phyloP scores from a whole-genome alignment of 257 asterid species.

The Primulina tabacum region DNA sequence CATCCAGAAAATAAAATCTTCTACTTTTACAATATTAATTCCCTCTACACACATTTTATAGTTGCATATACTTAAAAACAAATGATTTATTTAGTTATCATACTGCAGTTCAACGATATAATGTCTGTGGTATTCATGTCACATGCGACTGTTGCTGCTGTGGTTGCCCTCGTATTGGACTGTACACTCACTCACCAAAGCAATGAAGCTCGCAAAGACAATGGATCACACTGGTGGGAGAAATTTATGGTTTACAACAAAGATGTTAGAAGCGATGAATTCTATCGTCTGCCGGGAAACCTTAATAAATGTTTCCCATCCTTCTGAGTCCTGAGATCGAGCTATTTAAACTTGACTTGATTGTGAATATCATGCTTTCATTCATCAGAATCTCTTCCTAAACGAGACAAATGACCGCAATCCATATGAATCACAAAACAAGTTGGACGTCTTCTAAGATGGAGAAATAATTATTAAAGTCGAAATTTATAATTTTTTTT shows the following conservation, averaged over 20 bases:
- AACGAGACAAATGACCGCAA: too few relatives aligned
- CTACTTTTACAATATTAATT: too few relatives aligned
- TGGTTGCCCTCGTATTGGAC: constrained; percentile 47
- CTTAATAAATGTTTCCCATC: constrained; percentile 67
- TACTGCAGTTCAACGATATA: constrained; percentile 50
- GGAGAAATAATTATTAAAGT: too few relatives aligned
- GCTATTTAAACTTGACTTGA: too few relatives aligned
- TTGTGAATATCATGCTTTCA: too few relatives aligned
- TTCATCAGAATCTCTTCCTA: too few relatives aligned
- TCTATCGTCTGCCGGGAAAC: constrained; percentile 54
- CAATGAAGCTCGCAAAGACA: constrained; percentile 43
- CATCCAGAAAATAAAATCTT: too few relatives aligned
- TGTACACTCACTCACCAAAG: constrained; percentile 38
- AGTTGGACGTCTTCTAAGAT: too few relatives aligned
- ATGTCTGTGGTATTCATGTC: constrained; percentile 49
- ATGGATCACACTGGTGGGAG: constrained; percentile 66
- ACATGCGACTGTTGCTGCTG: constrained; percentile 50
- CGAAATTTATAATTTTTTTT: too few relatives aligned
- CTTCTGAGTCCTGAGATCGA: constrained; percentile 18
- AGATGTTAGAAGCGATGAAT: constrained; percentile 63
- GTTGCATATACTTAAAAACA: too few relatives aligned
- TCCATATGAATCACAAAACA: too few relatives aligned
- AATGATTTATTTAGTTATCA: neutral
- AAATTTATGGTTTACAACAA: constrained; percentile 49
- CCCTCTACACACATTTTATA: too few relatives aligned